Conservation (phyloP, 2,329 filamentous ascomycete species). For the Dryadomyces quercivorus region DNA sequence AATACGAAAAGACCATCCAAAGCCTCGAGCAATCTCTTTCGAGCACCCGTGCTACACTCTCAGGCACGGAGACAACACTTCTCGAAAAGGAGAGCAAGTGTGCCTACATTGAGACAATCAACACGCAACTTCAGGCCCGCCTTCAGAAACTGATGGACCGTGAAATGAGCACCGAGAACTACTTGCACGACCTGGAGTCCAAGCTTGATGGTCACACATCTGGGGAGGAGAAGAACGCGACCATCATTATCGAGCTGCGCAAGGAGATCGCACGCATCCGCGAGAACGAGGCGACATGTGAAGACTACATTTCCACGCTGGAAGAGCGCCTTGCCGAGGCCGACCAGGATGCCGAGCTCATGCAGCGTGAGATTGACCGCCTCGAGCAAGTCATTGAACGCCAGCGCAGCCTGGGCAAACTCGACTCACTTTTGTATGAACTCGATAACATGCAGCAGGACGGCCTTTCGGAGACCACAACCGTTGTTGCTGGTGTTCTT, state of each 20-base stretch:
- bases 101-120: conserved; percentile 85
- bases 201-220: conserved; percentile 84
- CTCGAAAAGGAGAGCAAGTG: conserved; percentile 91
- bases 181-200: conserved; percentile 80
- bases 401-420: conserved; percentile 85
- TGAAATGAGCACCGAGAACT: conserved; percentile 82
- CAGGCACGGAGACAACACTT: conserved; percentile 72
- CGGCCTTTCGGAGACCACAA: conserved; percentile 22
- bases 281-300: conserved; percentile 79
- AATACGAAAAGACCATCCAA: conserved; percentile 98
- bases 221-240: conserved; percentile 84
- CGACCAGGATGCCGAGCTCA: conserved; percentile 88
- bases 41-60: conserved; percentile 71
- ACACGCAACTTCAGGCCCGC: conserved; percentile 75
- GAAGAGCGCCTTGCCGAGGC: conserved; percentile 92
- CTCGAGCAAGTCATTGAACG: conserved; percentile 92
- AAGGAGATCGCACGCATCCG: conserved; percentile 82
- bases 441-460: conserved; percentile 63
- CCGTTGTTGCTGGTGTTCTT: not conserved
- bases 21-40: conserved; percentile 83
- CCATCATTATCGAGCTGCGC: conserved; percentile 73
- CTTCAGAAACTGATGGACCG: conserved; percentile 90
- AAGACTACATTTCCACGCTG: conserved; percentile 94
- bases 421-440: conserved; percentile 85
- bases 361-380: conserved; percentile 92